Evolutionary conservation across 1,284 basidiomycete genomes (phyloP).

Genomic region (Boletus subluridellus): DNA sequence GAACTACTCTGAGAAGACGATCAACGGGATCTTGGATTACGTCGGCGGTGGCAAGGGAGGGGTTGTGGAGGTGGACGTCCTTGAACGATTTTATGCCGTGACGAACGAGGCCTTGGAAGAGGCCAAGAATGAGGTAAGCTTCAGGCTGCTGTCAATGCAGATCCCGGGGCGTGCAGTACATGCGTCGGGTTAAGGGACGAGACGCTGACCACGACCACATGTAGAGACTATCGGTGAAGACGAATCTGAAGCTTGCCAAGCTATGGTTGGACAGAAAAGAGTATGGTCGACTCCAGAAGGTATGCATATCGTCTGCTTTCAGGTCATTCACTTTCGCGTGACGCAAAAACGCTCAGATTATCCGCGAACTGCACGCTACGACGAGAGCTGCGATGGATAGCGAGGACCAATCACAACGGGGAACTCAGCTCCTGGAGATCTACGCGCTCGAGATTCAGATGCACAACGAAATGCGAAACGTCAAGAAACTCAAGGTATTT

Average conservation of each 20-base stretch:
- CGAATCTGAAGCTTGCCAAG: conserved; percentile 95
- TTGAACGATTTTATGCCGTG: conserved; percentile 94
- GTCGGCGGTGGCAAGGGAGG: conserved; percentile 90
- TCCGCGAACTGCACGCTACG: conserved; percentile 68
- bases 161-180: background rate
- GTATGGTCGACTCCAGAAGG: conserved; percentile 79
- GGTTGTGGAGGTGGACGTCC: conserved; percentile 77
- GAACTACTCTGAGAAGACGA: conserved; percentile 95
- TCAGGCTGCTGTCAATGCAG: background rate
- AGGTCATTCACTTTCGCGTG: background rate
- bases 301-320: conserved; percentile 32
- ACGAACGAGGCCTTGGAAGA: conserved; percentile 89
- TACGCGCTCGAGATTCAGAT: conserved; percentile 99
- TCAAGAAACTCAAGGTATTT: conserved; percentile 87
- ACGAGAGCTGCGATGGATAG: conserved; percentile 59
- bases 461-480: conserved; percentile 95
- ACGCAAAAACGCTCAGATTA: conserved; percentile 46
- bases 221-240: conserved; percentile 90
- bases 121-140: conserved; percentile 87
- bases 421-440: conserved; percentile 94
- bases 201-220: background rate
- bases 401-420: conserved; percentile 84
- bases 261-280: conserved; percentile 96
- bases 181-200: background rate
- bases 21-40: conserved; percentile 98